Conservation (phyloP, 768 basidiomycete genomes). For the Leucocoprinus birnbaumii region DNA sequence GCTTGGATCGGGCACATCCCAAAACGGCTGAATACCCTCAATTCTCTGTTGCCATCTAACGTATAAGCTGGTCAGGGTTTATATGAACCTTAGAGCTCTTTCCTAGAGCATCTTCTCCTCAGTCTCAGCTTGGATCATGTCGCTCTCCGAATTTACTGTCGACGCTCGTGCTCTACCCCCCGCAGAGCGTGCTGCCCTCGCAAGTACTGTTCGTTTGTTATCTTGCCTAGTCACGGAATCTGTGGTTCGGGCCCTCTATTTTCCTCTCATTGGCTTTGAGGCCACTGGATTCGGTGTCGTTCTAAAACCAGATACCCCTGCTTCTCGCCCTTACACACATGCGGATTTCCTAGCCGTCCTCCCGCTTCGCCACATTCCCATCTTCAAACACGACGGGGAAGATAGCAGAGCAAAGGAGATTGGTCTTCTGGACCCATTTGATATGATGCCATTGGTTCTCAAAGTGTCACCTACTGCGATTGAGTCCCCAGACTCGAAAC, state of each 20-base stretch:
- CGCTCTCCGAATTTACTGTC: conserved; percentile 4
- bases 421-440: conserved; percentile 50
- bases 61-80: background rate
- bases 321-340: conserved; percentile 23
- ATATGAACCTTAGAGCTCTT: background rate
- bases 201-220: conserved; percentile 45
- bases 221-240: conserved; percentile 60
- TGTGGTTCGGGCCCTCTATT: conserved; percentile 44
- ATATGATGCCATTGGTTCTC: conserved; percentile 43
- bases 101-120: background rate
- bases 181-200: conserved; percentile 42
- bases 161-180: conserved; percentile 18
- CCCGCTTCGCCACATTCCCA: conserved; percentile 41
- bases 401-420: conserved; percentile 34
- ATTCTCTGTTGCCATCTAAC: background rate
- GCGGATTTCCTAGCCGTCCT: conserved; percentile 45
- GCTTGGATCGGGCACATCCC: background rate
- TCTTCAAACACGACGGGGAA: conserved; percentile 36
- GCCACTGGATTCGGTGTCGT: conserved; percentile 40
- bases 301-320: conserved; percentile 26
- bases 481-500: background rate
- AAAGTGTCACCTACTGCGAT: background rate
- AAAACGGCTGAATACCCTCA: background rate
- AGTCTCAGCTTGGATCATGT: background rate
- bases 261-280: conserved; percentile 31